These are phyloP conservation scores for Cryptococcus jaspeensis DNA, from an alignment of 1,284 basidiomycete genomes.

Conservation along the genomic window DNA sequence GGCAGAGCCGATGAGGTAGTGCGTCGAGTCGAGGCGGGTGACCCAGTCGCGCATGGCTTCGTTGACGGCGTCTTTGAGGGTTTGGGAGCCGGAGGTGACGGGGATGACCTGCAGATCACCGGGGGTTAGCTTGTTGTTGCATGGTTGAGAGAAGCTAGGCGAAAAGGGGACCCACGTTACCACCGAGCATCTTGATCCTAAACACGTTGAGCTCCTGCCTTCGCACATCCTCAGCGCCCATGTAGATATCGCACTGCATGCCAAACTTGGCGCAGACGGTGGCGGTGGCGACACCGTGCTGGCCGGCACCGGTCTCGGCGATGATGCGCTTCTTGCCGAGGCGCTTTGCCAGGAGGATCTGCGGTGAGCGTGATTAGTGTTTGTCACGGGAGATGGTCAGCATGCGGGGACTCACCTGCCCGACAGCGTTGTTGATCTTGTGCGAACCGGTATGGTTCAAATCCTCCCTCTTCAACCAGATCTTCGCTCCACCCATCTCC, in stretches of 20 bases:
- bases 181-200: constrained; percentile 96
- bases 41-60: constrained; percentile 98
- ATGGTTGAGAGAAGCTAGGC: no score
- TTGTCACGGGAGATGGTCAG: not conserved
- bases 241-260: constrained; percentile 92
- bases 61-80: constrained; percentile 97
- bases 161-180: constrained; percentile 63
- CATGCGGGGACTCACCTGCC: constrained; percentile 60
- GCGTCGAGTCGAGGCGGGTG: constrained; percentile 86
- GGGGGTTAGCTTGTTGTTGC: not conserved
- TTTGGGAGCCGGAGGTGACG: constrained; percentile 90
- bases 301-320: constrained; percentile 97
- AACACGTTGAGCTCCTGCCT: constrained; percentile 96
- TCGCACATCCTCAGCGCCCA: constrained; percentile 98
- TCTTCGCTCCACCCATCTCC: constrained; percentile 79
- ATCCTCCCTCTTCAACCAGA: constrained; percentile 81
- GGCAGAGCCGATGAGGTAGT: constrained; percentile 95
- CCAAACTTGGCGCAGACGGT: constrained; percentile 97
- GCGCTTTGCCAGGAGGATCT: constrained; percentile 88
- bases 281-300: constrained; percentile 98
- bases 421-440: constrained; percentile 95
- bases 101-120: constrained; percentile 69
- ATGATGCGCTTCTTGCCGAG: constrained; percentile 97
- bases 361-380: not conserved
- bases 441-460: constrained; percentile 93